Base-by-base conservation (phyloP, 1,284 basidiomycete genomes). In the Fereydounia khargensis region DNA sequence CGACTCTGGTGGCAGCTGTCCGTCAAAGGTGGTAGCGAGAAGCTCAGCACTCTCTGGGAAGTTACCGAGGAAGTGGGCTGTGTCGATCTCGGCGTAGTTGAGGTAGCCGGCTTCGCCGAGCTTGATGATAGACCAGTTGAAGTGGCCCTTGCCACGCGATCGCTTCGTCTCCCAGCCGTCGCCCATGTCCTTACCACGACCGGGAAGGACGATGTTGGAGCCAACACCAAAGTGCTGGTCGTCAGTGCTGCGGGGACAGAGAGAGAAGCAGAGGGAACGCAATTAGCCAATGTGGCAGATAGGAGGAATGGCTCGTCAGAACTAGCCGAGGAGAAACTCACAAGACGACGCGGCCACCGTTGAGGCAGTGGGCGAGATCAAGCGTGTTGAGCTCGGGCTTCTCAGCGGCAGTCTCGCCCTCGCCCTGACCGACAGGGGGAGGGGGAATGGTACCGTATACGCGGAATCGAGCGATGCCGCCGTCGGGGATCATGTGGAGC, bases 91-190 rank as follows among this genome's bases (percentile, higher is more conserved):
- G 22, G 85, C 83, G 51, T 86, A 82, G 42, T 86, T 82, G 14
- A 97, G 80, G 53, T 81, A 79, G 8, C 90, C 89, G 11, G 55
- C 44, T 39, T 68, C 58, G 34, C 51, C 70, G 24, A 98, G 80
- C 78, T 86, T 87, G 58, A 95, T 85, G 46, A 97, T 83, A 3
- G 84, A 86, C 88, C 89, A 96, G 68, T 98, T 92, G 47, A 85
- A 87, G 70, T 95, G 86, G 38, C 85, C 85, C 42, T 83, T 80
- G 33, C 80, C 79, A 39, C 94, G 82, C 65, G 87, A 91, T 45
- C 95, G 83, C 74, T 88, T 89, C 1, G 94, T 97, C 78, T 98
- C 94, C 95, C 94, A 98, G 6, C 95, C 94, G 73, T 97, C 92
- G 14, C 91, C 86, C 91, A 98, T 98, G 70, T 95, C 88, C 72